phyloP scores from a whole-genome alignment of 371 early-diverging fungal species.

The Lichtheimia hyalospora region DNA sequence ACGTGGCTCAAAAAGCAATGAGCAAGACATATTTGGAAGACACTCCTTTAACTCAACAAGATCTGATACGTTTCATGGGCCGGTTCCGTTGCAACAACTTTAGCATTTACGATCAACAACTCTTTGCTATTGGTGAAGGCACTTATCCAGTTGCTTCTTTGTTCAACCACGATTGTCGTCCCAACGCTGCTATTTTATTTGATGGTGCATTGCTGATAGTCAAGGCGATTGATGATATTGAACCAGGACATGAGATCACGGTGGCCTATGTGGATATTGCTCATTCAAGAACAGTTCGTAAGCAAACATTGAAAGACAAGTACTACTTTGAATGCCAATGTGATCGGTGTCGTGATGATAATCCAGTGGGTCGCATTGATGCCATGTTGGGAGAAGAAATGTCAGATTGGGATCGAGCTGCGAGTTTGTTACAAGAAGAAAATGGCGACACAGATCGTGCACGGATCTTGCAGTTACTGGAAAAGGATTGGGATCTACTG shows the following conservation, averaged over 20 bases:
- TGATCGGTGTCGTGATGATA: conserved; percentile 54
- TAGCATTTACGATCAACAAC: conserved; percentile 60
- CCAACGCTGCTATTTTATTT: conserved; percentile 73
- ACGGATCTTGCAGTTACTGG: conserved; percentile 16
- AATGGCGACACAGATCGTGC: background rate
- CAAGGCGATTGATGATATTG: conserved; percentile 64
- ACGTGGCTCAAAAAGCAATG: conserved; percentile 18
- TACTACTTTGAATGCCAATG: conserved; percentile 82
- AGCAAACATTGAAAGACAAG: conserved; percentile 54
- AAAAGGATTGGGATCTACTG: conserved; percentile 35
- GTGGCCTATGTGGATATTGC: conserved; percentile 78
- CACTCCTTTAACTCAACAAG: conserved; percentile 16
- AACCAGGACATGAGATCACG: conserved; percentile 69
- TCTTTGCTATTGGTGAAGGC: conserved; percentile 74
- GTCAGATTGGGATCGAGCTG: conserved; percentile 36
- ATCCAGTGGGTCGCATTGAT: conserved; percentile 32
- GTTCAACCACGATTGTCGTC: conserved; percentile 87
- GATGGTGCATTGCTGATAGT: conserved; percentile 55
- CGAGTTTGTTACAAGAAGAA: conserved; percentile 16
- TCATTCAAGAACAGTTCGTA: conserved; percentile 57
- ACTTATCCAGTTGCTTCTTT: conserved; percentile 77
- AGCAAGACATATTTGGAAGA: conserved; percentile 25
- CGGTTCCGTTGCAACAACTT: conserved; percentile 83
- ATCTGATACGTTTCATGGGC: conserved; percentile 53
- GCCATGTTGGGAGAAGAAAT: conserved; percentile 36